Evolutionary conservation across 129 eudicot genomes (phyloP).

Genomic region (Flaveria bidentis): DNA sequence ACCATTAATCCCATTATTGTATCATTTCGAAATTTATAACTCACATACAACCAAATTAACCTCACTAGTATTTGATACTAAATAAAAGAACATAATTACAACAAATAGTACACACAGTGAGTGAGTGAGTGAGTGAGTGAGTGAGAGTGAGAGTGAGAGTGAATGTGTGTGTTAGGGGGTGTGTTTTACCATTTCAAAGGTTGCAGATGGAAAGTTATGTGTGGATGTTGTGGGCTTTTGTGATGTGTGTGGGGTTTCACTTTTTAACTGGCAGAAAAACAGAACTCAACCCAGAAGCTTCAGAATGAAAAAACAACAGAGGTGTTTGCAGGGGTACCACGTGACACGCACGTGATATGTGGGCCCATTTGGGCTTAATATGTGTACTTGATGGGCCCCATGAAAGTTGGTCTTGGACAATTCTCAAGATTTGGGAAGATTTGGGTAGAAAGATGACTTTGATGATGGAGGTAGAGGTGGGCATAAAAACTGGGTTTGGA

Average conservation of each 20-base stretch:
- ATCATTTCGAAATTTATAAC: background rate
- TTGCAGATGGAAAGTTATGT: constrained; percentile 48
- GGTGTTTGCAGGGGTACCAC: constrained; percentile 48
- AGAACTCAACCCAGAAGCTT: constrained; percentile 48
- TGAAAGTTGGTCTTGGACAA: constrained; percentile 37
- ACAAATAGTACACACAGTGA: constrained; percentile 36
- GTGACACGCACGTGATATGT: constrained; percentile 46
- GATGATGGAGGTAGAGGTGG: background rate
- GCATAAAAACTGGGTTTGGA: too few relatives aligned
- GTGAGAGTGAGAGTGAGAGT: constrained; percentile 25
- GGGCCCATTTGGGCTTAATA: constrained; percentile 31
- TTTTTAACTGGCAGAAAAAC: constrained; percentile 46
- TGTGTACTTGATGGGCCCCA: constrained; percentile 49
- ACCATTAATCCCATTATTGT: too few relatives aligned
- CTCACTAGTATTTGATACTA: background rate
- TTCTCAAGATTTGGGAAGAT: constrained; percentile 45
- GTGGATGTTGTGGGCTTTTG: constrained; percentile 48
- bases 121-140: constrained; percentile 5
- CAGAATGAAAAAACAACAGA: constrained; percentile 35
- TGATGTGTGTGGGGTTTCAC: constrained; percentile 43
- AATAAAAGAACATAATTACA: constrained; percentile 22
- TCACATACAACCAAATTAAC: background rate
- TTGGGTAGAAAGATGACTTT: constrained; percentile 25
- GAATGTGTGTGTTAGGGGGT: constrained; percentile 11
- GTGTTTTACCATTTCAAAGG: constrained; percentile 49